A percentile compares a stretch with the other conserved stretches of the same genome.
Conservation (phyloP, 2,329 filamentous ascomycete species). For the Sporothrix mexicana region DNA sequence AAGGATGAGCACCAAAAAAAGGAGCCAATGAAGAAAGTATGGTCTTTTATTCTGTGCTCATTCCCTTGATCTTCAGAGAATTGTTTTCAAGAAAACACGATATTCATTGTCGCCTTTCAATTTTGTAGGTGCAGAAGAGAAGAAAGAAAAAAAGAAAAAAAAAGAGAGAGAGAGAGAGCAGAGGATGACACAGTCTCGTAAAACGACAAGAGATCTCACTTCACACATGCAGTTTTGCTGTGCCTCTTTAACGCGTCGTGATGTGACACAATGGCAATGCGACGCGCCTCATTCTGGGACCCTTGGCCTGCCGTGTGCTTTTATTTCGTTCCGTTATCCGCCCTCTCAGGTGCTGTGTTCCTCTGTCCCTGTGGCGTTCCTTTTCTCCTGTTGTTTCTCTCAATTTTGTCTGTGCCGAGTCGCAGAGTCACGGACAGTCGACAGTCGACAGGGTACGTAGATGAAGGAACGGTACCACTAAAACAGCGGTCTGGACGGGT, state of each 20-base stretch:
- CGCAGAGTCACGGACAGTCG: background rate
- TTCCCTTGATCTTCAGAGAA: too few species aligned
- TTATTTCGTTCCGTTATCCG: background rate
- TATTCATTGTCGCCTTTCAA: too few species aligned
- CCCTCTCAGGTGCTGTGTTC: too few species aligned
- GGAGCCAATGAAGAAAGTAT: too few species aligned
- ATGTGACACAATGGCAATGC: background rate
- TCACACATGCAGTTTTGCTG: background rate
- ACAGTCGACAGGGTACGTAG: background rate
- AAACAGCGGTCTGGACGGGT: background rate
- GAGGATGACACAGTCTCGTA: background rate
- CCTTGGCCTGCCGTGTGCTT: background rate
- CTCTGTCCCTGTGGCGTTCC: background rate
- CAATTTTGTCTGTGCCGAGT: background rate
- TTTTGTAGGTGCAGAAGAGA: too few species aligned
- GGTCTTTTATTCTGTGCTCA: too few species aligned
- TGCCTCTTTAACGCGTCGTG: conserved; percentile 22
- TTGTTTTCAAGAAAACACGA: too few species aligned
- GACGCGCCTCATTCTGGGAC: background rate
- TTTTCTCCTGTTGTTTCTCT: background rate
- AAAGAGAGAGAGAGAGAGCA: too few species aligned
- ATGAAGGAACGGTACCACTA: conserved; percentile 10
- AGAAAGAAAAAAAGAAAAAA: too few species aligned
- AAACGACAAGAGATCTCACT: background rate
- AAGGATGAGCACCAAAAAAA: background rate